These are phyloP conservation scores for Neurospora sp. DNA, from an alignment of 2,329 filamentous ascomycete genomes.

Conservation along the genomic window DNA sequence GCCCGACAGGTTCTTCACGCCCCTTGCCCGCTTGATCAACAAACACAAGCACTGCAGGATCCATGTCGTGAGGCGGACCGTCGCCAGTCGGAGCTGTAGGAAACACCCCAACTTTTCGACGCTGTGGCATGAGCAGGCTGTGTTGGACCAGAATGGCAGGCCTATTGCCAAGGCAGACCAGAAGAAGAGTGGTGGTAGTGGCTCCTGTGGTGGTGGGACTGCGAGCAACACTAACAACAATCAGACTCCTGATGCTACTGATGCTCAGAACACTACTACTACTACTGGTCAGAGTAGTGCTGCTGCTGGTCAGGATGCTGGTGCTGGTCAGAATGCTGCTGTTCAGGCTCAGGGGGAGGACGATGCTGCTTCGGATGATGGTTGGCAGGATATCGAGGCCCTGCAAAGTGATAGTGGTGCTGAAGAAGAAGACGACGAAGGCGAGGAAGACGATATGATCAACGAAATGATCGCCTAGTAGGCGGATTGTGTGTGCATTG, in stretches of 20 bases:
- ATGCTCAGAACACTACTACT: neutral
- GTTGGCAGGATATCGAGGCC: neutral
- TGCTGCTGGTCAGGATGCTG: neutral
- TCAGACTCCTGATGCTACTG: neutral
- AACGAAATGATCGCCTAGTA: neutral
- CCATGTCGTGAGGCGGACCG: neutral
- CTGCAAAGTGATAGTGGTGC: neutral
- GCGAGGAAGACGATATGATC: neutral
- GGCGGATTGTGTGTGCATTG: neutral
- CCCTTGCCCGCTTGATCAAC: neutral
- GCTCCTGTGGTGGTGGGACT: neutral
- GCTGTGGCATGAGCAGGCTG: neutral
- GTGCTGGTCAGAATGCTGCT: neutral
- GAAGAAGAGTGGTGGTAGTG: neutral
- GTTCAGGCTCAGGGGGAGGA: neutral
- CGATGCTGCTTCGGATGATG: neutral
- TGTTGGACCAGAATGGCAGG: neutral
- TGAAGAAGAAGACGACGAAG: neutral
- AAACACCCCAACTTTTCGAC: neutral
- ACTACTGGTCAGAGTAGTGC: neutral
- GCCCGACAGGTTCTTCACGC: neutral
- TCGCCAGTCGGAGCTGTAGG: neutral
- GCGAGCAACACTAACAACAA: neutral
- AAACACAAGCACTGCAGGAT: neutral
- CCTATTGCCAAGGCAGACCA: neutral